phyloP scores from a whole-genome alignment of 345 rosid genomes.

The Eutrema yunnanense region DNA sequence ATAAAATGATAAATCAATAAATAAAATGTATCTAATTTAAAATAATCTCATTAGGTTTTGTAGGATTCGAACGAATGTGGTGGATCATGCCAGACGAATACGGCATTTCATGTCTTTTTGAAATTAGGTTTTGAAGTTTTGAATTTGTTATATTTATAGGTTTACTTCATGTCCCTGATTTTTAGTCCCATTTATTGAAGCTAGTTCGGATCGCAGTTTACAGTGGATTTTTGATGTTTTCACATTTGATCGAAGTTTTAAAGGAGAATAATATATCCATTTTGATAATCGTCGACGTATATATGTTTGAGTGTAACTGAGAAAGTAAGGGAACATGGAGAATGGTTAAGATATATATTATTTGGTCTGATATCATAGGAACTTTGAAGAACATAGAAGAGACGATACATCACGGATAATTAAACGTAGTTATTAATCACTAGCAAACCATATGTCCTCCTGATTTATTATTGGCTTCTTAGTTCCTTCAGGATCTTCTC shows the following conservation, averaged over 20 bases:
- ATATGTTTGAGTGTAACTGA: neutral
- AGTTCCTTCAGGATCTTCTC: neutral
- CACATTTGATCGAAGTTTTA: neutral
- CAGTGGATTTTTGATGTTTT: neutral
- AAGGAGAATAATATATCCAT: neutral
- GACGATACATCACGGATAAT: constrained; percentile 15
- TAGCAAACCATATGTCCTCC: constrained; percentile 2
- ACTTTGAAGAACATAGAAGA: neutral
- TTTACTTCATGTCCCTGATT: too few species aligned
- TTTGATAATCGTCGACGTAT: neutral
- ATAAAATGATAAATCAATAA: too few species aligned
- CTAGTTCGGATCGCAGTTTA: neutral
- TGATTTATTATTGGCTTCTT: constrained; percentile 4
- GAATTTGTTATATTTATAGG: too few species aligned
- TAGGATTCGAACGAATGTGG: too few species aligned
- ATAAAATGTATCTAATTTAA: too few species aligned
- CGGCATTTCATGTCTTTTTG: too few species aligned
- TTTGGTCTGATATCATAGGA: neutral
- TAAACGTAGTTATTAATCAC: neutral
- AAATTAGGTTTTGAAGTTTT: too few species aligned
- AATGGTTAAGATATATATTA: neutral
- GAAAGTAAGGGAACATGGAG: neutral
- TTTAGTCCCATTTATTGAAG: neutral
- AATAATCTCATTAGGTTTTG: too few species aligned
- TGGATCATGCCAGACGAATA: too few species aligned